Conservation (phyloP, 192 early-diverging fungal species). For the Umbelopsis sp. region DNA sequence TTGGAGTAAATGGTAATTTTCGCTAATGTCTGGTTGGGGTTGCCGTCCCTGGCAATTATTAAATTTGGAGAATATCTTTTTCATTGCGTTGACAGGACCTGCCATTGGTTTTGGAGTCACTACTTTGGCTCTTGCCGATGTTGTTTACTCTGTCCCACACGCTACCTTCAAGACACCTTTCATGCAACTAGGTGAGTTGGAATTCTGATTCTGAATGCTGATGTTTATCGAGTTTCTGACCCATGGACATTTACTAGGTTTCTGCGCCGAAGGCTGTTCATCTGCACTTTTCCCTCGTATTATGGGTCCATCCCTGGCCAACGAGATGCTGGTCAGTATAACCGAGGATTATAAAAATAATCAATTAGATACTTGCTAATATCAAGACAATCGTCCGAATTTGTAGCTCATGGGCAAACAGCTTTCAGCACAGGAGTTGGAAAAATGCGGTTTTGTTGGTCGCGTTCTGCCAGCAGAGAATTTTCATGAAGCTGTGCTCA, state of each 20-base stretch:
- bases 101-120: slow-evolving; percentile 74
- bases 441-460: slow-evolving; percentile 55
- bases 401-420: slow-evolving; percentile 55
- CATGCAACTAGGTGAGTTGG: slow-evolving; percentile 61
- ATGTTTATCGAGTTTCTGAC: not conserved
- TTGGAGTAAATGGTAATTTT: slow-evolving; percentile 61
- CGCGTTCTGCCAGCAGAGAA: slow-evolving; percentile 54
- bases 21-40: not conserved
- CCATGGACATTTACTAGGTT: slow-evolving; percentile 34
- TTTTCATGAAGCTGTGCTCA: slow-evolving; percentile 53
- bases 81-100: slow-evolving; percentile 44
- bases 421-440: slow-evolving; percentile 61
- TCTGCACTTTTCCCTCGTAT: slow-evolving; percentile 68
- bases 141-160: slow-evolving; percentile 63
- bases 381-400: not conserved
- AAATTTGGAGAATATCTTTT: not conserved
- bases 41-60: not conserved
- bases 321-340: slow-evolving; percentile 59
- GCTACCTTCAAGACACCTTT: slow-evolving; percentile 77
- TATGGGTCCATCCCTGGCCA: slow-evolving; percentile 63
- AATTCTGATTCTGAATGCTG: not conserved
- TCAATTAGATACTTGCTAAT: not conserved
- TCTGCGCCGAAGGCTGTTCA: slow-evolving; percentile 74
- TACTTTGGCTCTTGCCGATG: slow-evolving; percentile 67
- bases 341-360: not conserved